Evolutionary conservation across 352 stramenopile species (phyloP).

Genomic region (Phytophthora meadii): DNA sequence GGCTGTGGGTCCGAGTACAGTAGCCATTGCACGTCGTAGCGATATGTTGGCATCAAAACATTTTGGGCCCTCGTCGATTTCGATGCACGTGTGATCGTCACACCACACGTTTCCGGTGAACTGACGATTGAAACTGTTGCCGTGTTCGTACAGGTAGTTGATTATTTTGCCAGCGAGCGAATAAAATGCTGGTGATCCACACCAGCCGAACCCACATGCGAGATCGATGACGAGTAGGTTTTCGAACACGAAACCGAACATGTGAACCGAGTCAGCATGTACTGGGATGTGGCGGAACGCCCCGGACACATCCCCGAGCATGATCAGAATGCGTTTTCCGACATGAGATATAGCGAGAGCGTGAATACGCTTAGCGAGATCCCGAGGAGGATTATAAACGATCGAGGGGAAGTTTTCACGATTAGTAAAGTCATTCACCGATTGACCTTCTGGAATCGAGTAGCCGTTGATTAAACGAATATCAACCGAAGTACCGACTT

Average conservation of each 20-base stretch:
- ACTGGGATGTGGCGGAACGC: constrained; percentile 42
- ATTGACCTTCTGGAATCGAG: constrained; percentile 6
- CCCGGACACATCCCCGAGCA: constrained; percentile 37
- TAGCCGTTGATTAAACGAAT: constrained; percentile 31
- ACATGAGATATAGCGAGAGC: constrained; percentile 5
- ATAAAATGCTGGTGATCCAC: constrained; percentile 35
- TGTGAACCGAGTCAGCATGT: constrained; percentile 26
- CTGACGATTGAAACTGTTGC: background rate
- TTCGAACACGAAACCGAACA: constrained; percentile 31
- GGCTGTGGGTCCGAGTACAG: constrained; percentile 4
- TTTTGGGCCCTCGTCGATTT: constrained; percentile 7
- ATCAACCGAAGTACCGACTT: background rate
- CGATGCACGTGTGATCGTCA: constrained; percentile 30
- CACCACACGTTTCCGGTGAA: constrained; percentile 33
- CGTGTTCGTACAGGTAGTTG: constrained; percentile 23
- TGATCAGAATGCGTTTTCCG: constrained; percentile 9
- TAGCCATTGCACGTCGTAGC: constrained; percentile 22
- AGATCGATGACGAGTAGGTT: constrained; percentile 29
- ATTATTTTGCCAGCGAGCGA: constrained; percentile 19
- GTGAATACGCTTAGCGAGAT: constrained; percentile 27
- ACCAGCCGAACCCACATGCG: constrained; percentile 25
- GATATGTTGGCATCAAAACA: constrained; percentile 14
- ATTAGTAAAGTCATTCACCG: constrained; percentile 23
- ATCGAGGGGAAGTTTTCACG: constrained; percentile 8
- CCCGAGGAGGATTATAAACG: constrained; percentile 31